Conservation (phyloP, 768 basidiomycete species). For the Porpolomopsis calyptriformis region DNA sequence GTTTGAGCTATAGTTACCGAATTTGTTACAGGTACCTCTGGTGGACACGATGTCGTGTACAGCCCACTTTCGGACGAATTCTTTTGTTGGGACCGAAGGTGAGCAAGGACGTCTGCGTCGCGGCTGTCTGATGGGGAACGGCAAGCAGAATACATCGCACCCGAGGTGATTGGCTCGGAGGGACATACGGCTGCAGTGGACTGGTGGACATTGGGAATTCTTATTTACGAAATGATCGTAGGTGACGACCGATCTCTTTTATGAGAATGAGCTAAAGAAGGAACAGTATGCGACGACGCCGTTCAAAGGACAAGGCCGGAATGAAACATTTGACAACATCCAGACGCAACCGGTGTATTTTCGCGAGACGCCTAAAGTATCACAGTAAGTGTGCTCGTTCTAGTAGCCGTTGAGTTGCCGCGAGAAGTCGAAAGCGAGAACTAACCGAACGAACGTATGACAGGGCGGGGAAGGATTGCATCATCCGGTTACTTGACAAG, state of each 20-base stretch:
- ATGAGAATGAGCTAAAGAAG: constrained; percentile 10
- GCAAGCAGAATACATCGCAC: constrained; percentile 88
- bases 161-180: constrained; percentile 93
- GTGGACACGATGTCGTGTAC: constrained; percentile 98
- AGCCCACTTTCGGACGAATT: constrained; percentile 95
- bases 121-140: constrained; percentile 7
- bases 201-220: constrained; percentile 98
- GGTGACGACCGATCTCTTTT: constrained; percentile 35
- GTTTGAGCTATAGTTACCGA: background rate
- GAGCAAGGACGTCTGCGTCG: constrained; percentile 11
- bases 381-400: constrained; percentile 39
- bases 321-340: constrained; percentile 95
- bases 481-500: constrained; percentile 84
- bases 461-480: constrained; percentile 53
- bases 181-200: constrained; percentile 98
- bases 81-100: constrained; percentile 98
- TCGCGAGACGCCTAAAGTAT: constrained; percentile 73
- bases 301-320: constrained; percentile 92
- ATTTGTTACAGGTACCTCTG: constrained; percentile 57
- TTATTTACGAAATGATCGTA: constrained; percentile 99
- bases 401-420: constrained; percentile 14
- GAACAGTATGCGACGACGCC: constrained; percentile 92
- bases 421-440: background rate
- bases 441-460: no score
- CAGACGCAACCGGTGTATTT: constrained; percentile 77